Percentiles rank a stretch among this genome's conserved stretches.
These are phyloP conservation scores for Tylopilus rubrobrunneus DNA, from an alignment of 768 basidiomycete species.

Conservation along the genomic window DNA sequence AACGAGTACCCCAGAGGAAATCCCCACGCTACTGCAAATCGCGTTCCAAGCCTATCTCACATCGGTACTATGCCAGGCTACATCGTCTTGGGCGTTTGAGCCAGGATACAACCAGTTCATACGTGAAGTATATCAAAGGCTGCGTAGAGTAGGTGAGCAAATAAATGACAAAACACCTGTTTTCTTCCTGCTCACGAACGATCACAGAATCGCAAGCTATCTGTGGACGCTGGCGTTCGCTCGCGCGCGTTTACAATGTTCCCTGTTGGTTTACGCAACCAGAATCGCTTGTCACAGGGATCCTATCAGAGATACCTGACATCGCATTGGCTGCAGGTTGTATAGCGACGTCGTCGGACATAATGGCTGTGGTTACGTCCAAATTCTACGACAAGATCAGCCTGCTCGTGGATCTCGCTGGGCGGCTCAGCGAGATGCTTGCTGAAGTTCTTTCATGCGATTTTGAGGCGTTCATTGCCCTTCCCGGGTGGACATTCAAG, in stretches of 20 bases:
- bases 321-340: conserved; percentile 9
- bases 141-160: conserved; percentile 8
- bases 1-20: not conserved
- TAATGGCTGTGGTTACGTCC: not conserved
- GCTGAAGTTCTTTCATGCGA: conserved; percentile 8
- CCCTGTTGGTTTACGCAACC: not conserved
- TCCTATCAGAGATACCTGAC: conserved; percentile 3
- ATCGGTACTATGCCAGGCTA: not conserved
- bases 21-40: conserved; percentile 11
- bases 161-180: too few species aligned
- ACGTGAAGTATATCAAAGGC: conserved; percentile 1
- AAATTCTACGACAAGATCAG: conserved; percentile 5
- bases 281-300: not conserved
- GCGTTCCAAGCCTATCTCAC: conserved; percentile 8
- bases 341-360: not conserved
- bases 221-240: conserved; percentile 11
- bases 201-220: conserved; percentile 10
- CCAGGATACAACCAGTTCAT: conserved; percentile 7
- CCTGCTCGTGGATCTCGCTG: conserved; percentile 10
- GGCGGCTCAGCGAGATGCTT: conserved; percentile 2
- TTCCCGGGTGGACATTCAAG: conserved; percentile 3
- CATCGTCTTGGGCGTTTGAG: conserved; percentile 9
- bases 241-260: conserved; percentile 2
- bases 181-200: not conserved
- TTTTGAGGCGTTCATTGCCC: conserved; percentile 4